Evolutionary conservation across 306 rosid genomes (phyloP), one percentile per base, ranked within the genome.

Genomic region (Oxytropis ochrocephala): DNA sequence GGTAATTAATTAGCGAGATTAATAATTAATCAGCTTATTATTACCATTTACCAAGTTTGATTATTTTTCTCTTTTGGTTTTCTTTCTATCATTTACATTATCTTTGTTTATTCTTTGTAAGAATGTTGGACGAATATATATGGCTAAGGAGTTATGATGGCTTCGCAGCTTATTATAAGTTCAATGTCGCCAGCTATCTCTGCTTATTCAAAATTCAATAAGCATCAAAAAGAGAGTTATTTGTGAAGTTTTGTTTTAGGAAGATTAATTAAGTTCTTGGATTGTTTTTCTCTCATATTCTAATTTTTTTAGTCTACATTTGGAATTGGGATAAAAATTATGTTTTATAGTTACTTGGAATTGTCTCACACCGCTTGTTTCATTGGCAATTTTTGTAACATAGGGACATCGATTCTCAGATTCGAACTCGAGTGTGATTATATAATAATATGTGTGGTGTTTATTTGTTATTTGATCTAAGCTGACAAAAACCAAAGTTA

Each of bases 1-100:
- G 90, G 92, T 87, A 3, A 33, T 24, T 21, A 62, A 43, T 39
- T 71, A 7, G 67, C 8, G 48, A 6, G 11, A n/a, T 8, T 43
- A 57, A 35, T 11, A 3, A 16, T 13, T 29, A 30, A 33, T 14
- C 6, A 16, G 67, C 67, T 39, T 12, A 19, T 62, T 38, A 24
- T 30, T 33, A 39, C 33, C 32, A 38, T 11, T 30, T 60, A 16
- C 33, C 32, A 38, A 18, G 2, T 5, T 18, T 3, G 17, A 11
- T 72, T n/a, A 3, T 27, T 11, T 17, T 10, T 47, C 10, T 49
- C 39, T 0, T 16, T 50, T 21, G 5, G 3, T 33, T 5, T 42
- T 70, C 24, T 19, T 16, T 13, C 6, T 0, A 8, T 32, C 4
- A 11, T 11, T n/a, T n/a, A n/a, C n/a, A n/a, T 11, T 49, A 0